Evolutionary conservation across 2,329 filamentous ascomycete genomes (phyloP).

Genomic region (Waltergamsia citrina): DNA sequence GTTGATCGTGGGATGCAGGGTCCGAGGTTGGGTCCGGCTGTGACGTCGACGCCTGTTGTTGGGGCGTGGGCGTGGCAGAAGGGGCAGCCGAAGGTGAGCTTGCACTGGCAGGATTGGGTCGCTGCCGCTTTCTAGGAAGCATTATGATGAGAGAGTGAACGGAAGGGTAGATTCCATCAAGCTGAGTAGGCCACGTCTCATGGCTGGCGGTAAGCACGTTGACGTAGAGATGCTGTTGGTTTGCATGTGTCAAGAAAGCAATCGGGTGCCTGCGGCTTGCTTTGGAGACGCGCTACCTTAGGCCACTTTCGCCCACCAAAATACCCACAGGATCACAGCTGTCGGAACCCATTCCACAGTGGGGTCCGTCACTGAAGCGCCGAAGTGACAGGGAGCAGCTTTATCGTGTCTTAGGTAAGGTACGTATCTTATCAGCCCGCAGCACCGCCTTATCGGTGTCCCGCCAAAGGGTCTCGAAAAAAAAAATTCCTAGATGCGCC

Average conservation of each 20-base stretch:
- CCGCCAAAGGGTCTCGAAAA: slow-evolving; percentile 1
- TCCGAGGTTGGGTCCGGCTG: slow-evolving; percentile 2
- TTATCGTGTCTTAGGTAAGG: background rate
- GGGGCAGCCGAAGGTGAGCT: slow-evolving; percentile 1
- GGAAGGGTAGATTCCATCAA: background rate
- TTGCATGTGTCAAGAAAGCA: background rate
- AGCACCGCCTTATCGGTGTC: slow-evolving; percentile 1
- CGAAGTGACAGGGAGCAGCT: background rate
- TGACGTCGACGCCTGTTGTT: slow-evolving; percentile 1
- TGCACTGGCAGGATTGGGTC: slow-evolving; percentile 3
- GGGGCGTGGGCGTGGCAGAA: background rate
- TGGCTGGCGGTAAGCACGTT: background rate
- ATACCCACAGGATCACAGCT: background rate
- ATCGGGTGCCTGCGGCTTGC: background rate
- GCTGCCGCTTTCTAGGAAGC: slow-evolving; percentile 7
- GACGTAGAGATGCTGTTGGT: background rate
- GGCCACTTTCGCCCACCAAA: background rate
- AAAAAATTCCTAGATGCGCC: slow-evolving; percentile 3
- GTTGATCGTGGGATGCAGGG: background rate
- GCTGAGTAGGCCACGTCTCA: background rate
- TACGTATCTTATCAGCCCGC: background rate
- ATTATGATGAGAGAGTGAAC: slow-evolving; percentile 2
- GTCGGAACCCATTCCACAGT: background rate
- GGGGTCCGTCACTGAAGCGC: background rate
- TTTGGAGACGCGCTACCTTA: too few species aligned